phyloP scores from a whole-genome alignment of 2,329 filamentous ascomycete species.

The Paracoccidioides lutzii region DNA sequence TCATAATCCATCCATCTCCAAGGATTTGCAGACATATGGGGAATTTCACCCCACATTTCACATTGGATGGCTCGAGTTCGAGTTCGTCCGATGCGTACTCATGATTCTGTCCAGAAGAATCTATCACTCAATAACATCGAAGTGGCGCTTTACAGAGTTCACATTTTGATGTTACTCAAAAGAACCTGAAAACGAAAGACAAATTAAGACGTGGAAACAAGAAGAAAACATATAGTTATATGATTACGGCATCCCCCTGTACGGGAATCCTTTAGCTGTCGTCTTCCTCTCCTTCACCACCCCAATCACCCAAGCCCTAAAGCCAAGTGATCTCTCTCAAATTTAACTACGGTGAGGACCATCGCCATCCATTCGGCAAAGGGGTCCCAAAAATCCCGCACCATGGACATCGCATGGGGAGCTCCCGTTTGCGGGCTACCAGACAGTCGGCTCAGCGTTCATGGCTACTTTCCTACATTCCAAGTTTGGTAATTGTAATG shows the following conservation, averaged over 20 bases:
- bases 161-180: too few relatives aligned
- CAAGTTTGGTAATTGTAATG: constrained; percentile 1
- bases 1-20: too few relatives aligned
- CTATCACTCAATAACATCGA: too few relatives aligned
- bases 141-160: too few relatives aligned
- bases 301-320: constrained; percentile 38
- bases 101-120: too few relatives aligned
- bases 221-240: constrained; percentile 15
- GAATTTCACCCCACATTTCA: too few relatives aligned
- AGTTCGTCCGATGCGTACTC: too few relatives aligned
- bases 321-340: constrained; percentile 48
- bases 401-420: constrained; percentile 45
- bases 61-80: too few relatives aligned
- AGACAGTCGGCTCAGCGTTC: constrained; percentile 44
- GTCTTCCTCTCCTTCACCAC: constrained; percentile 37
- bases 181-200: too few relatives aligned
- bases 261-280: constrained; percentile 49
- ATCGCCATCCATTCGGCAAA: constrained; percentile 46
- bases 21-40: too few relatives aligned
- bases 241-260: constrained; percentile 31
- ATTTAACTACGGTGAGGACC: constrained; percentile 52
- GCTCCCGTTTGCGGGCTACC: constrained; percentile 52
- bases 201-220: too few relatives aligned
- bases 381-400: constrained; percentile 39
- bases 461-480: constrained; percentile 32